Base-by-base conservation (phyloP, 2,329 filamentous ascomycete species). In the Neophaeococcomyces aloes region DNA sequence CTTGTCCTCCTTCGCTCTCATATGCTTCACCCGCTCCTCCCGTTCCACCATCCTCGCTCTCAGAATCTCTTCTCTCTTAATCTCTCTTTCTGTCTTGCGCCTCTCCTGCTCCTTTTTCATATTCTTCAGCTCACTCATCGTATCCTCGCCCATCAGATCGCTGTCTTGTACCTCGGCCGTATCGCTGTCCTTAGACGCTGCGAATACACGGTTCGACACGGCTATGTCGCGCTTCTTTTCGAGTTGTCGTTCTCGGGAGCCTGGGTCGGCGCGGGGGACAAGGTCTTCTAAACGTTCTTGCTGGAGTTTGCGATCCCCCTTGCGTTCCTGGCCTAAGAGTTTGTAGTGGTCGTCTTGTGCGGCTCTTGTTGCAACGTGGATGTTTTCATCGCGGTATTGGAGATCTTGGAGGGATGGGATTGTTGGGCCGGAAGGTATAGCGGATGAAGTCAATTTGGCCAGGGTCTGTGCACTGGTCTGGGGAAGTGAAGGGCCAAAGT, bases 1-100 rank as follows among this genome's bases (percentile, higher is more conserved):
- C 57, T 78, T 78, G 50, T 87, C 81, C 64, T 96, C 89, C 62
- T 86, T 84, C 56, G 76, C 75, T 56, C 76, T 72, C 62, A 85
- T 81, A 52, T 75, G 78, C 54, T 72, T 69, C 40, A 88, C 59
- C 54, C 79, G 74, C 66, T 87, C 83, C 59, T 94, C 86, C 53
- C 87, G 72, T 70, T 95, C 88, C 36, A 79, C 86, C 48, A 73
- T 72, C 57, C 78, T 76, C 8, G 86, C 86, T 57, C 86, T 67
- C 48, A 83, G 65, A 45, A 86, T 72, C 65, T 94, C 88, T 62
- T 95, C 88, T 56, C 84, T 74, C 47, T 86, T 66, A 13, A 91
- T 66, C 69, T 95, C 86, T 41, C 88, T 65, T 62, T 94, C 87
- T 54, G 79, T 86, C 72, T 89, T 93, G 65, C 81, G 81, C 54